Conservation (phyloP, 2,329 filamentous ascomycete species). For the Apiospora malaysiana region DNA sequence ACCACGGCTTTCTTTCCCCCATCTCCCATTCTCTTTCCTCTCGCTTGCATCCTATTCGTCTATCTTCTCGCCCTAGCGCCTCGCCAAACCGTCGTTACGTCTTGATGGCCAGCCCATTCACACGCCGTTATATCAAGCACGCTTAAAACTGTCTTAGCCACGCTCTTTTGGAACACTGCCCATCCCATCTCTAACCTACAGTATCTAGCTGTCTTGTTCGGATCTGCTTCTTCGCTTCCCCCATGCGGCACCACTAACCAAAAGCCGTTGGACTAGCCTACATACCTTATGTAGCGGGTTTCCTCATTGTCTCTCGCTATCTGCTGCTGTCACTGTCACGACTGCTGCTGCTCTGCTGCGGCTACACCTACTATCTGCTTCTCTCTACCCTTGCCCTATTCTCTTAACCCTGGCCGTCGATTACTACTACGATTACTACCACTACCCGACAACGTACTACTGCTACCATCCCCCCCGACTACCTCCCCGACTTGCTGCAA, state of each 20-base stretch:
- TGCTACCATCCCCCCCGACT: neutral
- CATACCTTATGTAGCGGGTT: neutral
- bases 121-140: slow-evolving; percentile 19
- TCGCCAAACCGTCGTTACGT: slow-evolving; percentile 19
- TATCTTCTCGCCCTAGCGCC: slow-evolving; percentile 15
- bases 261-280: slow-evolving; percentile 21
- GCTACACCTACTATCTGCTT: neutral
- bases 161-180: slow-evolving; percentile 14
- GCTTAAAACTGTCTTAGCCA: slow-evolving; percentile 20
- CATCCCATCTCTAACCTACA: slow-evolving; percentile 8
- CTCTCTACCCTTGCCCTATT: slow-evolving; percentile 18
- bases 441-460: neutral
- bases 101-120: slow-evolving; percentile 9
- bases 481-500: slow-evolving; percentile 23
- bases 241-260: slow-evolving; percentile 6
- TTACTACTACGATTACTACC: neutral
- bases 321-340: neutral
- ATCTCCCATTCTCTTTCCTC: slow-evolving; percentile 12
- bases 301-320: slow-evolving; percentile 2
- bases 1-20: slow-evolving; percentile 11
- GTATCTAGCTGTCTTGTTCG: neutral
- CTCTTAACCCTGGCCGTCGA: neutral
- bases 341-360: neutral
- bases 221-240: neutral
- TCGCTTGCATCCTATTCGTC: slow-evolving; percentile 9